These are phyloP conservation scores for Fennellomyces sp. DNA, from an alignment of 371 early-diverging fungal genomes.

Conservation along the genomic window DNA sequence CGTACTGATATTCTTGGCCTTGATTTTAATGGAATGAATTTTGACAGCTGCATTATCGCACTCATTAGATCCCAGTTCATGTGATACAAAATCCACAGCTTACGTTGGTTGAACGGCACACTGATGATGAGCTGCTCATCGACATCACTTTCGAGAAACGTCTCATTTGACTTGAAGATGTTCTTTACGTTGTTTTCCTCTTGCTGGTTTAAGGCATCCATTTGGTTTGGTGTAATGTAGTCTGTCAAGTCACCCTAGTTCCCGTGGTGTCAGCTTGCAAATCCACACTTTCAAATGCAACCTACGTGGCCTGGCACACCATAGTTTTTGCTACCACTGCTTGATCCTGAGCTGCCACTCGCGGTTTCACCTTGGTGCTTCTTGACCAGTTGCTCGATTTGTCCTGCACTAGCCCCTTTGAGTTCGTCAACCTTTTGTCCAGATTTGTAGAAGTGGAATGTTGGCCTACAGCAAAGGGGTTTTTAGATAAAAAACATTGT, in stretches of 20 bases:
- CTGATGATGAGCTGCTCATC: conserved; percentile 93
- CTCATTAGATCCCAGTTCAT: too few species aligned
- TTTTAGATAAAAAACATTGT: background rate
- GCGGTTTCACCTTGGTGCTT: conserved; percentile 41
- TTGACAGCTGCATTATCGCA: conserved; percentile 82
- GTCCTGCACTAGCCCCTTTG: conserved; percentile 68
- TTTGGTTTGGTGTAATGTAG: conserved; percentile 71
- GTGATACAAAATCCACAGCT: conserved; percentile 7
- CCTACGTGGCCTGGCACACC: conserved; percentile 63
- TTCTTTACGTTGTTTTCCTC: conserved; percentile 74
- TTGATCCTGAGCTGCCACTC: conserved; percentile 21
- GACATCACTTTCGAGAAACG: conserved; percentile 83
- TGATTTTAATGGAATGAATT: conserved; percentile 85
- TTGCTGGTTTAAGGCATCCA: conserved; percentile 89
- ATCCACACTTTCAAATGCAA: background rate
- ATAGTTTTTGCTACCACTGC: conserved; percentile 28
- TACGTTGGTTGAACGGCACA: conserved; percentile 84
- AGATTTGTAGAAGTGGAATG: conserved; percentile 69
- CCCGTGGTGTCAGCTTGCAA: too few species aligned
- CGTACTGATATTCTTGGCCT: conserved; percentile 59
- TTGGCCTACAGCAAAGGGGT: conserved; percentile 42
- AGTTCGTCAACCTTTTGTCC: conserved; percentile 67
- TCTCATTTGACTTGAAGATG: conserved; percentile 72
- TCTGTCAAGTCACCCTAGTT: conserved; percentile 75
- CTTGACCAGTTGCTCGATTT: conserved; percentile 55